Base-by-base conservation (phyloP, 1,139 yeast genomes). In the Scheffersomyces segobiensis region DNA sequence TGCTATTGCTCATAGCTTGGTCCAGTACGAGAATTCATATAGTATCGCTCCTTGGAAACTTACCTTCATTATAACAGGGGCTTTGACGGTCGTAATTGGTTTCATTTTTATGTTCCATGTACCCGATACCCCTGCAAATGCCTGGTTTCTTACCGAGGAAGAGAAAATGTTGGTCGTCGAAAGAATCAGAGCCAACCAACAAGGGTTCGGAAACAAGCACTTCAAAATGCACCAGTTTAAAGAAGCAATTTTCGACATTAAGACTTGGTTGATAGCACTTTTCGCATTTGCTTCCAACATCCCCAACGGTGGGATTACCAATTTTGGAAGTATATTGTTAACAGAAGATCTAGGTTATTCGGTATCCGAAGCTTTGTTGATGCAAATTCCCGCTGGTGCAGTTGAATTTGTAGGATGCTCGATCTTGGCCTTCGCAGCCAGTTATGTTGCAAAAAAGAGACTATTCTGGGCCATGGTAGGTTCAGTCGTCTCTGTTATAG, bases 191-290 rank as follows among this genome's bases (percentile, higher is more conserved):
- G 63, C 62, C 1, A 80, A 81, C 61, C 74, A 77, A 54, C 83
- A 87, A 65, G 88, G 89, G 18, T 83, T 85, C 60, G 88, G 88
- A 55, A 83, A 83, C 63, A 79, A 76, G 59, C 75, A 77, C 52
- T 79, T 85, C 71, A 87, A 87, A 63, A 73, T 68, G 67, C 71
- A 82, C 54, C 93, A 88, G 67, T 74, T 86, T 51, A 69, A 69
- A 20, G 86, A 87, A 65, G 87, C 90, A 2, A 78, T 86, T 69
- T 64, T 64, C 1, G 86, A 82, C 63, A 56, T 70, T 55, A 75
- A 76, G 57, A 77, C 82, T 8, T 81, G 81, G 79, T 58, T 87
- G 46, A 80, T 82, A 63, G 59, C 76, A 50, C 53, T 72, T 0
- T 75, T 75, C 61, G 79, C 80, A 49, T 66, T 83, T 8, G 67